Evolutionary conservation across 1,139 yeast species (phyloP).

Genomic region (Candida sanyaensis): DNA sequence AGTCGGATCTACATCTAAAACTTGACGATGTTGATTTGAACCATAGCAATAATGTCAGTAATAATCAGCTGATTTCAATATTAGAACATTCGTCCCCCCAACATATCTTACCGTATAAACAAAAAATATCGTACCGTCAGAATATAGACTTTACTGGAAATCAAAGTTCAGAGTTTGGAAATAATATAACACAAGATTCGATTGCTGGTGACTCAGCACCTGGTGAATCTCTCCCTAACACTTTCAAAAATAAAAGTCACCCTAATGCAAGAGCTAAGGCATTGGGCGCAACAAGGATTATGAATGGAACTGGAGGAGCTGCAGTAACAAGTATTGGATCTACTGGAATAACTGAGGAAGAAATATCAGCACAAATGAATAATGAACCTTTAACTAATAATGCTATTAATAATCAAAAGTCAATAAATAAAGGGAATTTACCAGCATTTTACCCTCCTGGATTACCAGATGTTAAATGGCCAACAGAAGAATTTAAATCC

Average conservation of each 20-base stretch:
- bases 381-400: not conserved
- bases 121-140: conserved; percentile 31
- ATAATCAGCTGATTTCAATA: conserved; percentile 6
- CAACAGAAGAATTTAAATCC: conserved; percentile 1
- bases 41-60: not conserved
- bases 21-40: not conserved
- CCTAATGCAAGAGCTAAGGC: conserved; percentile 48
- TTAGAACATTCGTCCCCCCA: conserved; percentile 12
- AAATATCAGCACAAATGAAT: not conserved
- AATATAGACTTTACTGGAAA: conserved; percentile 33
- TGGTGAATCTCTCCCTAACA: conserved; percentile 40
- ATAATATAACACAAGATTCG: conserved; percentile 12
- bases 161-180: conserved; percentile 11
- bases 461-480: conserved; percentile 38
- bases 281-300: conserved; percentile 19
- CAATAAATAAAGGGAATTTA: not conserved
- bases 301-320: conserved; percentile 8
- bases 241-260: conserved; percentile 47
- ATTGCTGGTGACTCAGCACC: conserved; percentile 4
- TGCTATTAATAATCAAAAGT: not conserved
- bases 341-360: conserved; percentile 1
- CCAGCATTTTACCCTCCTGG: not conserved
- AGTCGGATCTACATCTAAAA: not conserved
- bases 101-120: conserved; percentile 24
- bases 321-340: not conserved